These are phyloP conservation scores for Alternaria tenuissima DNA, from an alignment of 2,329 filamentous ascomycete species.

Conservation along the genomic window DNA sequence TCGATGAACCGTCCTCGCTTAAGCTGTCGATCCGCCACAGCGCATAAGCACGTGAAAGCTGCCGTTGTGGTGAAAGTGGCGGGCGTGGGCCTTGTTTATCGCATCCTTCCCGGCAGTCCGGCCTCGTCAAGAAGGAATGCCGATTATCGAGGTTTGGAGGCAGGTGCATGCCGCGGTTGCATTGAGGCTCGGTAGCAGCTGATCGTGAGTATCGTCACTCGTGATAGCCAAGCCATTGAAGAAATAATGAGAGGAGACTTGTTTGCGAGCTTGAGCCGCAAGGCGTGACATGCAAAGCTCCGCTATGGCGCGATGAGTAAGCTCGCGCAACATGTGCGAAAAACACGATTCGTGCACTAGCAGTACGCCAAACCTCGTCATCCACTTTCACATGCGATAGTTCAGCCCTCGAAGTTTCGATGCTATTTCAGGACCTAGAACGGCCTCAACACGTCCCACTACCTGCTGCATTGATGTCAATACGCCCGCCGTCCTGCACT, in stretches of 20 bases:
- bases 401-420: not conserved
- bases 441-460: slow-evolving; percentile 16
- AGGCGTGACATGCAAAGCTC: slow-evolving; percentile 6
- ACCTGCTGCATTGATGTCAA: slow-evolving; percentile 13
- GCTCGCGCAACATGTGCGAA: slow-evolving; percentile 9
- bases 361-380: slow-evolving; percentile 2
- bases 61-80: slow-evolving; percentile 16
- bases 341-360: slow-evolving; percentile 18
- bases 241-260: not conserved
- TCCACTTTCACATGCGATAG: slow-evolving; percentile 32
- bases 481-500: slow-evolving; percentile 13
- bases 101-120: slow-evolving; percentile 14
- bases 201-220: slow-evolving; percentile 6
- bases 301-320: slow-evolving; percentile 15
- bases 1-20: slow-evolving; percentile 21
- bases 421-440: slow-evolving; percentile 12
- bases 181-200: slow-evolving; percentile 18
- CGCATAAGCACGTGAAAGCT: slow-evolving; percentile 29
- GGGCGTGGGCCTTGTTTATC: slow-evolving; percentile 7
- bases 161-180: slow-evolving; percentile 18
- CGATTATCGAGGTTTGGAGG: slow-evolving; percentile 16
- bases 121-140: slow-evolving; percentile 11
- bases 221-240: slow-evolving; percentile 11
- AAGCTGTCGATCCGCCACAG: slow-evolving; percentile 17
- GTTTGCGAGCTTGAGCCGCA: slow-evolving; percentile 18